A percentile compares a stretch with the other conserved stretches of the same genome.
phyloP scores from a whole-genome alignment of 192 early-diverging fungal genomes.

The Backusella mclennaniae region DNA sequence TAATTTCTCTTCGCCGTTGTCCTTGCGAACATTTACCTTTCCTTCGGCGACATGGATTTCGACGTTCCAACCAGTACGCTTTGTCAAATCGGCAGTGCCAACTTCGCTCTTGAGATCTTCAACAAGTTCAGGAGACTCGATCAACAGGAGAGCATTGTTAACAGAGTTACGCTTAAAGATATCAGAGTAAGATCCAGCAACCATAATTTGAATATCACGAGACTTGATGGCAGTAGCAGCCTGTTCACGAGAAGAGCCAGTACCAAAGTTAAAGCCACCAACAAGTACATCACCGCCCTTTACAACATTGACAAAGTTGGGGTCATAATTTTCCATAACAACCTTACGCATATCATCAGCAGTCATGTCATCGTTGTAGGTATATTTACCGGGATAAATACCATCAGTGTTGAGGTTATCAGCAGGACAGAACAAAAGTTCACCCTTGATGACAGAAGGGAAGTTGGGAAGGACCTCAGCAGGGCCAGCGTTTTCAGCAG shows the following conservation, averaged over 20 bases:
- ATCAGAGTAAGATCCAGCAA: constrained; percentile 95
- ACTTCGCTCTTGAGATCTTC: constrained; percentile 58
- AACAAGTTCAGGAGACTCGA: constrained; percentile 86
- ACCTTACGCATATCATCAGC: constrained; percentile 89
- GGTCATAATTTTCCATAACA: constrained; percentile 99
- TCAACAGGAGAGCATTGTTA: constrained; percentile 93
- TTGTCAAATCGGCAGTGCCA: constrained; percentile 55
- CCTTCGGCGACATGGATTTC: constrained; percentile 75
- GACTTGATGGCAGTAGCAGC: constrained; percentile 93
- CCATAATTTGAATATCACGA: constrained; percentile 78
- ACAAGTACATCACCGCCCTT: constrained; percentile 81
- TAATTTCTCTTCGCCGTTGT: constrained; percentile 34
- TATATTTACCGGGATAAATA: constrained; percentile 98
- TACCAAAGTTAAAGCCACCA: constrained; percentile 95
- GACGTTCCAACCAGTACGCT: constrained; percentile 74
- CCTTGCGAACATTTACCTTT: constrained; percentile 42
- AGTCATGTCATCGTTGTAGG: constrained; percentile 94
- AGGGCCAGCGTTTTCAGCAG: constrained; percentile 17
- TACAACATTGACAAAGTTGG: constrained; percentile 71
- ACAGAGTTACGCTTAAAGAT: constrained; percentile 99
- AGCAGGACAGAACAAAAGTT: constrained; percentile 83
- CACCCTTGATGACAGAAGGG: constrained; percentile 70
- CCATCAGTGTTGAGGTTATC: constrained; percentile 99
- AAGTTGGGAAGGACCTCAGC: constrained; percentile 64
- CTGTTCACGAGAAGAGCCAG: constrained; percentile 96